Conservation (phyloP, 176 grass and related monocot species). For the Carex parvula region DNA sequence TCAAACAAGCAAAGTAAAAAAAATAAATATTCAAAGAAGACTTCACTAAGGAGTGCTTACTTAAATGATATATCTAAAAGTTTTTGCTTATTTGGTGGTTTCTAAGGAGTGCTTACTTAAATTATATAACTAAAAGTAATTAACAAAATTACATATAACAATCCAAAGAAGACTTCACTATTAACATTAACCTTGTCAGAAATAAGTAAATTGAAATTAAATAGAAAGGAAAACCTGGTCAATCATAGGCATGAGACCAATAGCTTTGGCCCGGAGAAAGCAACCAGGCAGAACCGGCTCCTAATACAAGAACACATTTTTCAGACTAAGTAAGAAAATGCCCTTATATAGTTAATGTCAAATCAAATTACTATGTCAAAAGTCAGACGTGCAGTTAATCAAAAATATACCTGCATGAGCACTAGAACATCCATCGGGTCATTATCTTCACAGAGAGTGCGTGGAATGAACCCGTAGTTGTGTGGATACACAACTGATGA, state of each 20-base stretch:
- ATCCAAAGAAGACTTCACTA: background rate
- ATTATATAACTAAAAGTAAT: background rate
- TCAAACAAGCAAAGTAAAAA: background rate
- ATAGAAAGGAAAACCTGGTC: slow-evolving; percentile 41
- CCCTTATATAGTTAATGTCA: background rate
- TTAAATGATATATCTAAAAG: background rate
- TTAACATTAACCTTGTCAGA: background rate
- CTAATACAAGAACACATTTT: slow-evolving; percentile 19
- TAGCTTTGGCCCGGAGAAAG: slow-evolving; percentile 67
- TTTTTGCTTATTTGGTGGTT: background rate
- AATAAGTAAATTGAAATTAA: background rate
- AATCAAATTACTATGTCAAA: background rate
- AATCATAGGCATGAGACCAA: slow-evolving; percentile 81
- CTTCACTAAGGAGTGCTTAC: background rate
- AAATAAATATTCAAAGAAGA: background rate
- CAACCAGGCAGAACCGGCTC: slow-evolving; percentile 61
- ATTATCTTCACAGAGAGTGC: slow-evolving; percentile 92
- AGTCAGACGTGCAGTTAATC: background rate
- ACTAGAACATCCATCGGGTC: slow-evolving; percentile 94
- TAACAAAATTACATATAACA: background rate
- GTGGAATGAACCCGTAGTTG: slow-evolving; percentile 90
- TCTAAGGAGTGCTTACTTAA: background rate
- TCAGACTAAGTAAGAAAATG: slow-evolving; percentile 3
- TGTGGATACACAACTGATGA: slow-evolving; percentile 93
- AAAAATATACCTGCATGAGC: slow-evolving; percentile 65